A percentile compares a stretch with the other conserved stretches of the same genome.
These are phyloP conservation scores for Claviceps monticola DNA, from an alignment of 2,329 filamentous ascomycete genomes.

Conservation along the genomic window DNA sequence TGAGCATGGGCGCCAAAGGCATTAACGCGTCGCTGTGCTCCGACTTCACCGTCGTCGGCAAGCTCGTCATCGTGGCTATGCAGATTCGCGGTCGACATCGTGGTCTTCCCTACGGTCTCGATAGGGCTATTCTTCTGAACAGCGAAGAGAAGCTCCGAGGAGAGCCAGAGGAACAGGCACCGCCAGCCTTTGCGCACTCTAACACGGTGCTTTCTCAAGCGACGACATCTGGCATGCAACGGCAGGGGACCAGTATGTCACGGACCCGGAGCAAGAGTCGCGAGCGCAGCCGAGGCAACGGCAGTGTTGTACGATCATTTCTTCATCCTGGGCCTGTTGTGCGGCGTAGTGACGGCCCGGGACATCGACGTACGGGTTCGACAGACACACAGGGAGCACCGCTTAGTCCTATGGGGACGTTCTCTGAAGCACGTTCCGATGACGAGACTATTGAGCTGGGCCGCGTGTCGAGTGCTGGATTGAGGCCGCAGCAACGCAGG, in stretches of 20 bases:
- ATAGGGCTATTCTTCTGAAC: slow-evolving; percentile 45
- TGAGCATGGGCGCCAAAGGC: slow-evolving; percentile 68
- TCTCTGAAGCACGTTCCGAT: slow-evolving; percentile 13
- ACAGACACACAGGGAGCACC: slow-evolving; percentile 8
- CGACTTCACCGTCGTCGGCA: slow-evolving; percentile 64
- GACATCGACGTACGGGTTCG: slow-evolving; percentile 16
- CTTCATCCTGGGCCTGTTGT: slow-evolving; percentile 34
- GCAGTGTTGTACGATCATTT: slow-evolving; percentile 31
- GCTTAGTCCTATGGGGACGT: slow-evolving; percentile 9
- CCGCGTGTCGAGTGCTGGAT: slow-evolving; percentile 13
- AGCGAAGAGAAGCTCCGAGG: slow-evolving; percentile 41
- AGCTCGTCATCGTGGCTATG: slow-evolving; percentile 56
- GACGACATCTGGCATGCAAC: slow-evolving; percentile 16
- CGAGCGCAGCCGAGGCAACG: slow-evolving; percentile 23
- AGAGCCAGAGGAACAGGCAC: slow-evolving; percentile 35
- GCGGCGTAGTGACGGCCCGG: slow-evolving; percentile 13
- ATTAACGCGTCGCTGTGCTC: slow-evolving; percentile 70
- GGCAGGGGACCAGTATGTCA: slow-evolving; percentile 15
- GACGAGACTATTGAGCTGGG: slow-evolving; percentile 15
- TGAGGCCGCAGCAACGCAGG: slow-evolving; percentile 13
- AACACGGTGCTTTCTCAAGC: slow-evolving; percentile 21
- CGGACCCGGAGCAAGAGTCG: slow-evolving; percentile 25
- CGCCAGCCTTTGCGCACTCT: slow-evolving; percentile 23
- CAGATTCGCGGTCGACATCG: slow-evolving; percentile 56
- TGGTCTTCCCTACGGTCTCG: slow-evolving; percentile 52